Conservation (phyloP, 768 basidiomycete species). For the Rubroboletus satanas region DNA sequence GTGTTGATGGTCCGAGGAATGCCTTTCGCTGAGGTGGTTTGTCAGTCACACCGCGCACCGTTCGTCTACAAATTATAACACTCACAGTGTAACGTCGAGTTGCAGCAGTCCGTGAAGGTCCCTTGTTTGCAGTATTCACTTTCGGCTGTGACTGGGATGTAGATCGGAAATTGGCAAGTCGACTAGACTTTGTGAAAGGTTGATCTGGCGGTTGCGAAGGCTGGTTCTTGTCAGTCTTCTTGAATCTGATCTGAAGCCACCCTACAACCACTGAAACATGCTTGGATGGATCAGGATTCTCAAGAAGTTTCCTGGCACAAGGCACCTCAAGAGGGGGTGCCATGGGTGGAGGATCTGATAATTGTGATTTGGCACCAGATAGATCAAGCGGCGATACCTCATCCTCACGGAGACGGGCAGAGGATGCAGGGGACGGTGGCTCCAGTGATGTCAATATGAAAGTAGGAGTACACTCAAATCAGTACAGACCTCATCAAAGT, state of each 20-base stretch:
- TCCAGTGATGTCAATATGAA: not conserved
- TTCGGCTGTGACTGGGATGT: not conserved
- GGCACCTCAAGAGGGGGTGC: too few relatives aligned
- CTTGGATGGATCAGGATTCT: not conserved
- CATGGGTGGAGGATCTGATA: too few relatives aligned
- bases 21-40: not conserved
- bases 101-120: not conserved
- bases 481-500: not conserved
- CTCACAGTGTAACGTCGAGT: not conserved
- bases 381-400: not conserved
- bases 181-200: too few relatives aligned
- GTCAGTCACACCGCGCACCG: not conserved
- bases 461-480: not conserved
- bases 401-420: not conserved
- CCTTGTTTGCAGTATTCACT: not conserved
- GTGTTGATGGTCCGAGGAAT: too few relatives aligned
- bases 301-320: not conserved
- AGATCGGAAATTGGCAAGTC: not conserved
- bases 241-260: not conserved
- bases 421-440: not conserved
- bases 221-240: not conserved
- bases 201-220: not conserved
- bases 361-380: too few relatives aligned
- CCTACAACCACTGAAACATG: too few relatives aligned
- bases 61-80: not conserved